Evolutionary conservation across 768 basidiomycete species (phyloP), one percentile per base, ranked within the genome.

Genomic region (Termitomyces sp.): DNA sequence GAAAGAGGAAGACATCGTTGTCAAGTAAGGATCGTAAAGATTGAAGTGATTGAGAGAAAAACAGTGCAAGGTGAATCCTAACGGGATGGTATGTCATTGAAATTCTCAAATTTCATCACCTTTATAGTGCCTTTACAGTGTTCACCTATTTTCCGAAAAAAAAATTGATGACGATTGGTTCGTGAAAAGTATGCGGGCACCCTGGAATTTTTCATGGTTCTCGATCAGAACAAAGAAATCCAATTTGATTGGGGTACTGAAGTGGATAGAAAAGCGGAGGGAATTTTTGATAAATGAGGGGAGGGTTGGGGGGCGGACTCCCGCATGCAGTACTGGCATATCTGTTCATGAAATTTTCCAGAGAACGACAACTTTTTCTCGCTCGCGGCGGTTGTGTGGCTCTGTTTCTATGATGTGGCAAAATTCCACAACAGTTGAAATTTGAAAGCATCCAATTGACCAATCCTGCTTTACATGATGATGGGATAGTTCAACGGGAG

Each of bases 381-480:
- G 53, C 38, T 30, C 22, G 33, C 32, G 22, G 11, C 11, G 28
- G 41, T 20, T 40, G 36, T 54, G 14, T 45, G 43, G 33, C 33
- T 26, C 24, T 32, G n/a, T 33, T 44, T 45, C 32, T 7, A 7
- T n/a, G 7, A 30, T n/a, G 13, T n/a, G 18, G 2, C 46, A 22
- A 20, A 24, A 50, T 18, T 16, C 41, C n/a, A 33, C 32, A 14
- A 51, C 33, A 46, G 10, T 46, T 55, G 57, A 46, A 60, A 50
- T 35, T 48, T 52, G 57, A 62, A 51, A 56, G 48, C 61, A 58
- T 57, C 52, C 54, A 54, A 59, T 62, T 62, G 52, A 56, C 58
- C 55, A 59, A 52, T 49, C 54, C 52, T 57, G 58, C 52, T 53
- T 54, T 52, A 62, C 61, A 62, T 52, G 48, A 50, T 52, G 45